Percentiles rank a stretch among this genome's conserved stretches.
These are phyloP conservation scores for Euphrasia arctica DNA, from an alignment of 305 asterid genomes.

Conservation along the genomic window DNA sequence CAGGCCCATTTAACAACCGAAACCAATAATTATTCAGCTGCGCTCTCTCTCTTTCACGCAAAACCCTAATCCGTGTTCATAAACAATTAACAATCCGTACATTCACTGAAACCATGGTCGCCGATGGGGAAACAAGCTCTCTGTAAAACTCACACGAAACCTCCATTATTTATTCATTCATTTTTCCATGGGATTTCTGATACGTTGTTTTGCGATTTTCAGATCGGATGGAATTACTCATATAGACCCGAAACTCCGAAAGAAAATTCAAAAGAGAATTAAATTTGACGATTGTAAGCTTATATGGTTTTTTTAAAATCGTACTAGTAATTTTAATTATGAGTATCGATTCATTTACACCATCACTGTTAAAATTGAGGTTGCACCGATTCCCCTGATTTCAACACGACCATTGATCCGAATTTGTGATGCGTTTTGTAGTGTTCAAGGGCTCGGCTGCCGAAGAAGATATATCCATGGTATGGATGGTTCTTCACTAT, in stretches of 20 bases:
- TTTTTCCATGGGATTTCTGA: not conserved
- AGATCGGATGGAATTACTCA: conserved; percentile 45
- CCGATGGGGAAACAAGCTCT: conserved; percentile 42
- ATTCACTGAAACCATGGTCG: not conserved
- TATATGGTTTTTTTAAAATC: not conserved
- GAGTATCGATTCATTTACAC: not conserved
- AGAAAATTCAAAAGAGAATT: conserved; percentile 65
- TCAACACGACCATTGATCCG: no score
- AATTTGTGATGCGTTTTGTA: conserved; percentile 28
- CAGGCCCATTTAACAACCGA: not conserved
- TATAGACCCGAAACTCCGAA: conserved; percentile 63
- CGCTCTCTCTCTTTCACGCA: not conserved
- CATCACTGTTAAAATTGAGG: not conserved
- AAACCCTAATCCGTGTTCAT: conserved; percentile 24
- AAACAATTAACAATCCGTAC: not conserved
- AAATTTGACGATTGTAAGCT: conserved; percentile 59
- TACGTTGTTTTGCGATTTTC: conserved; percentile 22
- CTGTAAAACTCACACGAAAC: conserved; percentile 22
- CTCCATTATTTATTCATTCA: not conserved
- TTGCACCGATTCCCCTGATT: no score
- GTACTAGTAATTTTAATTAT: not conserved
- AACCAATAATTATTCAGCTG: not conserved
- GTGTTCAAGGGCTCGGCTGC: conserved; percentile 61
- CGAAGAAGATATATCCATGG: conserved; percentile 64
- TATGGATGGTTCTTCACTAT: conserved; percentile 22